phyloP scores from a whole-genome alignment of 1,284 basidiomycete genomes.

The Phaffia rhodozyma region DNA sequence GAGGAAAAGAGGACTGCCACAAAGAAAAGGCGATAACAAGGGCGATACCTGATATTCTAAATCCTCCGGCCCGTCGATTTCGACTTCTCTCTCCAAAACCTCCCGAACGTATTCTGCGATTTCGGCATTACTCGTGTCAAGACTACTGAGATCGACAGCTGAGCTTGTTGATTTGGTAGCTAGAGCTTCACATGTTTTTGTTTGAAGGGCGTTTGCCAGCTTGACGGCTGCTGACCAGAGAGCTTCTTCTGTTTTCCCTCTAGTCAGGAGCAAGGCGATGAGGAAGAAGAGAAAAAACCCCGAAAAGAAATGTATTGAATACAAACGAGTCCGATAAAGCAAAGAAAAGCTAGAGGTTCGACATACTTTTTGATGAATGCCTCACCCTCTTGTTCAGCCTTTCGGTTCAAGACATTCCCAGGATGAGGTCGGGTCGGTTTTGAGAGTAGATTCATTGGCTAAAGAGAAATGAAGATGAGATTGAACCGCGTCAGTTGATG shows the following conservation, averaged over 20 bases:
- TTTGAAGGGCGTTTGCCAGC: constrained; percentile 26
- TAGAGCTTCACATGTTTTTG: constrained; percentile 9
- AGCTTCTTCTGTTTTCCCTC: constrained; percentile 31
- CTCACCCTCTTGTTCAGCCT: constrained; percentile 26
- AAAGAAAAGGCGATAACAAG: not conserved
- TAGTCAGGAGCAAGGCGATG: constrained; percentile 10
- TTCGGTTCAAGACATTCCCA: constrained; percentile 31
- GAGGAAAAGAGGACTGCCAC: no score
- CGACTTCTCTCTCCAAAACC: not conserved
- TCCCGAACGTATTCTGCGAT: not conserved
- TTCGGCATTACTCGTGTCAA: not conserved
- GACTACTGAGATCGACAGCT: not conserved
- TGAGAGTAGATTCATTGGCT: constrained; percentile 18
- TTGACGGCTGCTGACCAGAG: constrained; percentile 30
- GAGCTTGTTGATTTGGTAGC: constrained; percentile 1
- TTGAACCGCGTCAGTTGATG: not conserved
- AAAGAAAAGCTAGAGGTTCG: not conserved
- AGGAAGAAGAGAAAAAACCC: not conserved
- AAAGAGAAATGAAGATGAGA: constrained; percentile 9
- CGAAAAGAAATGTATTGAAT: not conserved
- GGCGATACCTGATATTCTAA: constrained; percentile 11
- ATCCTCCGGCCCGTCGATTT: constrained; percentile 4
- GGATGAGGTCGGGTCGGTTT: constrained; percentile 29
- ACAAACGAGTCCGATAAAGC: not conserved
- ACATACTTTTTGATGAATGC: constrained; percentile 27